Percentiles rank a stretch among this genome's conserved stretches.
phyloP scores from a whole-genome alignment of 176 grass and related monocot genomes.

The Leersia perrieri region DNA sequence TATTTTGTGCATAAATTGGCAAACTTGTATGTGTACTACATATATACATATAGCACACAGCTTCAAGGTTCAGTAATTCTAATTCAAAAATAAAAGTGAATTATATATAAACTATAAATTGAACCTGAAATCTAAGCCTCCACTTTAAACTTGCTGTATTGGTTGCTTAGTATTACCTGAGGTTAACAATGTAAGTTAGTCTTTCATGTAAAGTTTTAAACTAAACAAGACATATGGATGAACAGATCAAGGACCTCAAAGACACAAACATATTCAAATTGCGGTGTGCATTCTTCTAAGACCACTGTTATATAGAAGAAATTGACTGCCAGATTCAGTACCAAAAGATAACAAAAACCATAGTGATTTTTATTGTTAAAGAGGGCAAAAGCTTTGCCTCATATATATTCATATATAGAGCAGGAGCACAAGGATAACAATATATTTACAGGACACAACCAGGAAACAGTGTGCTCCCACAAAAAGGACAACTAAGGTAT shows the following conservation, averaged over 20 bases:
- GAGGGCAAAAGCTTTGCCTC: too few species aligned
- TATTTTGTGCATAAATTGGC: not conserved
- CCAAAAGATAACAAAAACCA: not conserved
- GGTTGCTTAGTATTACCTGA: not conserved
- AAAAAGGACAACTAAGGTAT: too few species aligned
- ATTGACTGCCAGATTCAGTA: not conserved
- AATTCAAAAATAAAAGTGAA: not conserved
- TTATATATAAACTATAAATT: not conserved
- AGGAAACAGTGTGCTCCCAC: too few species aligned
- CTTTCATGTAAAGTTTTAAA: not conserved
- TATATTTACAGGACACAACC: too few species aligned
- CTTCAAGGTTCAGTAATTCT: not conserved
- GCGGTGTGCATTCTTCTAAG: not conserved
- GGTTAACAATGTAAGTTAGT: not conserved
- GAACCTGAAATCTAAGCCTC: not conserved
- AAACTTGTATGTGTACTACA: not conserved
- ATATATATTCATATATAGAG: too few species aligned
- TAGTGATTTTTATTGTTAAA: too few species aligned
- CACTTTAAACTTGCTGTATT: not conserved
- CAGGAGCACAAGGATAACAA: too few species aligned
- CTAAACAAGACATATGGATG: not conserved
- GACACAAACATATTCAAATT: not conserved
- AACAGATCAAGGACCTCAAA: not conserved
- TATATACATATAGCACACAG: not conserved
- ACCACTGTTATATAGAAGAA: not conserved